Evolutionary conservation across 257 asterid species (phyloP).

Genomic region (Eucommia ulmoides): DNA sequence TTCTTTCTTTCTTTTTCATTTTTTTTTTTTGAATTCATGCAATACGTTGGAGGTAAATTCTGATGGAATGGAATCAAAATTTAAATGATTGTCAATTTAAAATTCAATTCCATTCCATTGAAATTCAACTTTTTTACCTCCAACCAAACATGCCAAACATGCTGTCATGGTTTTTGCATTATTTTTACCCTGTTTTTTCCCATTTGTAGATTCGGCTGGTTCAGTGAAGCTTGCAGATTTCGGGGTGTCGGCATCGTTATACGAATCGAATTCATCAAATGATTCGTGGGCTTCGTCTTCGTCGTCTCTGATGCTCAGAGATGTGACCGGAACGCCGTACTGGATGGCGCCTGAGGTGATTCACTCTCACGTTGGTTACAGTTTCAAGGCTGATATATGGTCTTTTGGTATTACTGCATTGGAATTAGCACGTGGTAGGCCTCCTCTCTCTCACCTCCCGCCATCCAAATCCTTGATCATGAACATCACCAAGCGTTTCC

Average conservation of each 20-base stretch:
- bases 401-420: constrained; percentile 80
- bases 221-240: constrained; percentile 68
- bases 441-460: constrained; percentile 73
- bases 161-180: too few relatives aligned
- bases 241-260: constrained; percentile 74
- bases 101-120: too few relatives aligned
- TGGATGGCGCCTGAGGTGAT: constrained; percentile 95
- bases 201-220: constrained; percentile 56
- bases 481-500: constrained; percentile 59
- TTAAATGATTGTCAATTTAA: too few relatives aligned
- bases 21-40: too few relatives aligned
- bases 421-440: constrained; percentile 86
- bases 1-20: too few relatives aligned
- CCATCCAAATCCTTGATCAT: constrained; percentile 66
- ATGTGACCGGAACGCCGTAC: constrained; percentile 66
- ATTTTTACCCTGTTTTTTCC: too few relatives aligned
- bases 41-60: too few relatives aligned
- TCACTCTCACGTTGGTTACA: constrained; percentile 61
- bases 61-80: too few relatives aligned
- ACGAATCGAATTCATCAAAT: constrained; percentile 24
- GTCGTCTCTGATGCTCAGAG: constrained; percentile 37
- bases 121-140: too few relatives aligned
- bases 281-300: constrained; percentile 22
- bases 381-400: constrained; percentile 87
- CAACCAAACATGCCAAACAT: too few relatives aligned